Percentiles rank a stretch among this genome's conserved stretches.
These are phyloP conservation scores for Fusarium lateritium DNA, from an alignment of 2,329 filamentous ascomycete species.

Conservation along the genomic window DNA sequence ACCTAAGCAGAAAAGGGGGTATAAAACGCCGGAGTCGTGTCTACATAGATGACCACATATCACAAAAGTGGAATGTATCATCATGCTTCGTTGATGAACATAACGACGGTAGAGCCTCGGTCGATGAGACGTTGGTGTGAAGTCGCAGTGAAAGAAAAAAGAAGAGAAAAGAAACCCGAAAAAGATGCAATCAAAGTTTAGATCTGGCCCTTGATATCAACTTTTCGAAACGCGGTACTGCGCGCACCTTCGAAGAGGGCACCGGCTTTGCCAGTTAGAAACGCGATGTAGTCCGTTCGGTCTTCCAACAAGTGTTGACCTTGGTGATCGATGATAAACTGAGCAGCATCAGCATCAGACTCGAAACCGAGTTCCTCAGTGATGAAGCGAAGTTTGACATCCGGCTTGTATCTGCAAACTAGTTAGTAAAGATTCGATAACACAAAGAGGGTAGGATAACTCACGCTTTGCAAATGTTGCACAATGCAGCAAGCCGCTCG, in stretches of 20 bases:
- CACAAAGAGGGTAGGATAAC: conserved; percentile 57
- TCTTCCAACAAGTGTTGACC: conserved; percentile 84
- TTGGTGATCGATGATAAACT: conserved; percentile 88
- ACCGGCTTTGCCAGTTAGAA: conserved; percentile 81
- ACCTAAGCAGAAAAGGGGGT: conserved; percentile 43
- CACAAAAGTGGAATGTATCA: conserved; percentile 41
- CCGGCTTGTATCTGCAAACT: conserved; percentile 84
- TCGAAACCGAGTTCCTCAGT: conserved; percentile 97
- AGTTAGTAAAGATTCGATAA: conserved; percentile 61
- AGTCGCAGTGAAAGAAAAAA: conserved; percentile 22
- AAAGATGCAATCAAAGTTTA: conserved; percentile 60
- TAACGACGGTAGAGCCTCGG: conserved; percentile 29
- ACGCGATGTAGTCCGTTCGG: conserved; percentile 78
- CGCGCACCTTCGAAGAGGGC: conserved; percentile 81
- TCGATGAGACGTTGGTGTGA: conserved; percentile 26
- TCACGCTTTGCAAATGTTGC: conserved; percentile 95
- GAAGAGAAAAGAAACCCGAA: conserved; percentile 20
- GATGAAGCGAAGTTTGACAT: conserved; percentile 90
- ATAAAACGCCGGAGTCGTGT: conserved; percentile 46
- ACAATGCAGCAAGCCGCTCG: conserved; percentile 90
- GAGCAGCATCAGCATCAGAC: conserved; percentile 88
- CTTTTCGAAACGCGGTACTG: conserved; percentile 81
- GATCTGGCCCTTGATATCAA: conserved; percentile 99
- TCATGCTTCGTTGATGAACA: conserved; percentile 36
- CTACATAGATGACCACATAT: conserved; percentile 42